These are phyloP conservation scores for Hypericum perforatum DNA, from an alignment of 345 rosid species.

Conservation along the genomic window DNA sequence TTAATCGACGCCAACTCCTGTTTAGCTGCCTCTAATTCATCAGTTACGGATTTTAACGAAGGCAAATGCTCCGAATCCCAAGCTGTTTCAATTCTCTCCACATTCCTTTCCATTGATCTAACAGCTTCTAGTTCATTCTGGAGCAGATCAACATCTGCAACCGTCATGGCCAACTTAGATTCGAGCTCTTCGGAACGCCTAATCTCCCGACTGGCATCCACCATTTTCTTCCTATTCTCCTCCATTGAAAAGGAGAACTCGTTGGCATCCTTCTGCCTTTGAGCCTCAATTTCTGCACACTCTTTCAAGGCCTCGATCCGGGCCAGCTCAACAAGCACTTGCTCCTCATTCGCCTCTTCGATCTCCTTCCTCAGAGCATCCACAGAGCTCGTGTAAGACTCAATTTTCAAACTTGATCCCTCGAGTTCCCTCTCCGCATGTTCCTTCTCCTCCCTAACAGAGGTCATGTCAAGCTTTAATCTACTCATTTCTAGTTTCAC, in stretches of 20 bases:
- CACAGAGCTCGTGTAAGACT: constrained; percentile 21
- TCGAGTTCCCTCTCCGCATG: constrained; percentile 38
- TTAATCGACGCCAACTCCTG: constrained; percentile 41
- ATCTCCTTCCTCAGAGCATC: constrained; percentile 53
- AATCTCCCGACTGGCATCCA: constrained; percentile 33
- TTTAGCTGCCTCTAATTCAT: constrained; percentile 55
- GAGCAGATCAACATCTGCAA: constrained; percentile 42
- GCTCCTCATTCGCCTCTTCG: constrained; percentile 67
- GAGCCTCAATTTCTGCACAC: constrained; percentile 36
- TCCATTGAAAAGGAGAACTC: constrained; percentile 27
- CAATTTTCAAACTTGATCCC: constrained; percentile 18
- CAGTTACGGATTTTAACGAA: constrained; percentile 29
- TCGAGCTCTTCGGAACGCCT: constrained; percentile 42
- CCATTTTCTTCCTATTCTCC: constrained; percentile 24
- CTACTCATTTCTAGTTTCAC: constrained; percentile 60
- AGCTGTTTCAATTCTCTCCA: constrained; percentile 8
- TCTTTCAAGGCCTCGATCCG: constrained; percentile 76
- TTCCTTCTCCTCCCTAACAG: constrained; percentile 46
- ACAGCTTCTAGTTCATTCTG: constrained; percentile 48
- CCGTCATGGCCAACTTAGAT: constrained; percentile 42
- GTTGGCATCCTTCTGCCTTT: constrained; percentile 31
- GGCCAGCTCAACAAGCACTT: constrained; percentile 67
- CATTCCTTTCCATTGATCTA: constrained; percentile 31
- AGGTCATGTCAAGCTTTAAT: constrained; percentile 66
- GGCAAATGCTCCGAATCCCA: constrained; percentile 19